Evolutionary conservation across 164 flowering plant species (phyloP).

Genomic region (Nelumbo lutea): DNA sequence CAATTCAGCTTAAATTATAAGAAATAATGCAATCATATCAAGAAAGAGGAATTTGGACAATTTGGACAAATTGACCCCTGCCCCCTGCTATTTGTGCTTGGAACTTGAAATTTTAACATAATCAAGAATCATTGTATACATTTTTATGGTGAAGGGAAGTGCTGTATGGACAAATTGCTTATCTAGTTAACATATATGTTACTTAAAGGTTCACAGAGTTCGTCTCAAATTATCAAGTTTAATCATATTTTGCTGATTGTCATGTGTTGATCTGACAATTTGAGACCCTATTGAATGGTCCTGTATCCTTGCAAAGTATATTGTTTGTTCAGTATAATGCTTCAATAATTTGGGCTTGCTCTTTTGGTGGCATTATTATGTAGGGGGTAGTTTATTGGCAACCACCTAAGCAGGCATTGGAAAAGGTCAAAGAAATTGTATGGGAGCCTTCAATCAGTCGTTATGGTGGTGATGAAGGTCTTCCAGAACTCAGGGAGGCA

Average conservation of each 20-base stretch:
- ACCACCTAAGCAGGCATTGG: constrained; percentile 64
- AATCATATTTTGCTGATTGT: not conserved
- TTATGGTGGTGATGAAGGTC: constrained; percentile 79
- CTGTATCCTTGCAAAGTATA: not conserved
- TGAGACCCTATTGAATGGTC: too few relatives aligned
- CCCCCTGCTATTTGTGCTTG: too few relatives aligned
- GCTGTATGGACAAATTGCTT: too few relatives aligned
- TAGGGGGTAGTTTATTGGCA: constrained; percentile 57
- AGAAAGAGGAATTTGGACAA: not conserved
- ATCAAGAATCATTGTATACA: too few relatives aligned
- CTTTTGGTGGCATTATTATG: not conserved
- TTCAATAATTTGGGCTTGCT: not conserved
- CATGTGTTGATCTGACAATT: not conserved
- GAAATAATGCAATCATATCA: not conserved
- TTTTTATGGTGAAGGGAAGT: too few relatives aligned
- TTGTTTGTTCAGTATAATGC: not conserved
- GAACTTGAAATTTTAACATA: too few relatives aligned
- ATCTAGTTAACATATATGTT: too few relatives aligned
- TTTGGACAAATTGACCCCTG: not conserved
- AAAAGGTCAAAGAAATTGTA: constrained; percentile 55
- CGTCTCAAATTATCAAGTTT: too few relatives aligned
- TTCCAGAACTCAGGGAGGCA: constrained; percentile 64
- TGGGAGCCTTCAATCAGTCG: constrained; percentile 60
- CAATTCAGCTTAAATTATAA: too few relatives aligned
- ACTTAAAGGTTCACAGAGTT: too few relatives aligned